A percentile compares a stretch with the other conserved stretches of the same genome.
These are phyloP conservation scores for Moesziomyces sp. DNA, from an alignment of 1,284 basidiomycete genomes.

Conservation along the genomic window DNA sequence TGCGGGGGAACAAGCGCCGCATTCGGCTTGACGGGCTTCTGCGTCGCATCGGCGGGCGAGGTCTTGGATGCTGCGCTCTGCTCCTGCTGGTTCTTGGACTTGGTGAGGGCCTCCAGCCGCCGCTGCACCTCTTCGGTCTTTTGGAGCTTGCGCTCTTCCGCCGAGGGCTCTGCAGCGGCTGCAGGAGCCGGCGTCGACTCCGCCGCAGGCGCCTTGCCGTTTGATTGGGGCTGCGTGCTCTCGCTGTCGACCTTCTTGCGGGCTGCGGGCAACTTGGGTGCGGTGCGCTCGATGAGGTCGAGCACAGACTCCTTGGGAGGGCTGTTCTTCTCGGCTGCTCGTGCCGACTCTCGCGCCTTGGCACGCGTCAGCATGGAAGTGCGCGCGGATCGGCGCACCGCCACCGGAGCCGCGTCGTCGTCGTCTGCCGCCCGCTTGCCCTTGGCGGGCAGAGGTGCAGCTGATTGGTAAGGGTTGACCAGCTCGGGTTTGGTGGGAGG, in stretches of 20 bases:
- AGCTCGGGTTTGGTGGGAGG: constrained; percentile 54
- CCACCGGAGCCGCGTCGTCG: constrained; percentile 1
- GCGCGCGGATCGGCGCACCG: constrained; percentile 34
- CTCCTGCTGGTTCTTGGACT: constrained; percentile 26
- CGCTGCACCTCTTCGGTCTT: constrained; percentile 55
- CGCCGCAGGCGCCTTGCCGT: constrained; percentile 2
- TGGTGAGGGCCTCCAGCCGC: constrained; percentile 48
- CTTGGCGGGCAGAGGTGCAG: constrained; percentile 26
- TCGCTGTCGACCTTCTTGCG: constrained; percentile 19
- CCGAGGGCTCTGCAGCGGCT: constrained; percentile 4
- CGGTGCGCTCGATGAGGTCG: constrained; percentile 58
- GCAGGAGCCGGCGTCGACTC: not conserved
- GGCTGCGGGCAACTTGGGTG: constrained; percentile 29
- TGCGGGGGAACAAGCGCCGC: constrained; percentile 35
- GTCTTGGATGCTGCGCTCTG: constrained; percentile 15
- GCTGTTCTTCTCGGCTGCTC: constrained; percentile 33
- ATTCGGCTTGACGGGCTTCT: constrained; percentile 7
- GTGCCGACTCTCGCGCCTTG: constrained; percentile 44
- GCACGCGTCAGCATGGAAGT: constrained; percentile 51
- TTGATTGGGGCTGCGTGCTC: constrained; percentile 2
- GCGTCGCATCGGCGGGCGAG: constrained; percentile 1
- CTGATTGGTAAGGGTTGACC: constrained; percentile 60
- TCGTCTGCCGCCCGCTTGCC: constrained; percentile 12
- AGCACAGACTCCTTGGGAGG: constrained; percentile 53
- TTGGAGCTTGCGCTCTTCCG: constrained; percentile 34